A percentile compares a stretch with the other conserved stretches of the same genome.
phyloP scores from a whole-genome alignment of 805 yeast species.

The Candida peoriensis region DNA sequence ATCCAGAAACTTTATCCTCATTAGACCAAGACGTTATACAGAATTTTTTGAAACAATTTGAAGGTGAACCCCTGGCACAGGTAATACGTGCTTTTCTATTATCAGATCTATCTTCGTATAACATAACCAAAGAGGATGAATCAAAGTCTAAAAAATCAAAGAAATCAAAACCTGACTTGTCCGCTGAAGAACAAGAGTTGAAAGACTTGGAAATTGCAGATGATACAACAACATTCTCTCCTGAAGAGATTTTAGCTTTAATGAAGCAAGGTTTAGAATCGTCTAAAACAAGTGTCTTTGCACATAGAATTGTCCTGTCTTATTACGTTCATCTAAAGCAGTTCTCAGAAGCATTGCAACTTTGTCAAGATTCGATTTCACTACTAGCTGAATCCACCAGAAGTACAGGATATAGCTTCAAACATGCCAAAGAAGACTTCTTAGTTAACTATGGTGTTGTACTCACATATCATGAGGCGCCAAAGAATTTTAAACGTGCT shows the following conservation, averaged over 20 bases:
- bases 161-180: conserved; percentile 13
- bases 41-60: conserved; percentile 53
- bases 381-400: conserved; percentile 44
- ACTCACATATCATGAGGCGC: conserved; percentile 84
- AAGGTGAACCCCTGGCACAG: conserved; percentile 55
- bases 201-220: conserved; percentile 21
- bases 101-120: conserved; percentile 65
- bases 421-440: conserved; percentile 51
- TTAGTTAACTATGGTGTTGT: conserved; percentile 65
- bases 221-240: conserved; percentile 26
- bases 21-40: conserved; percentile 43
- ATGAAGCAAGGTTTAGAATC: conserved; percentile 47
- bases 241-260: conserved; percentile 46
- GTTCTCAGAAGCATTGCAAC: conserved; percentile 56
- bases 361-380: conserved; percentile 56
- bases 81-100: conserved; percentile 56
- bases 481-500: conserved; percentile 79
- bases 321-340: conserved; percentile 57
- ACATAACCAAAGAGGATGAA: conserved; percentile 16
- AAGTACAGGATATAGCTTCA: conserved; percentile 42
- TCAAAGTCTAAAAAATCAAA: conserved; percentile 13
- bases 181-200: conserved; percentile 23
- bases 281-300: conserved; percentile 46
- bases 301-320: conserved; percentile 58
- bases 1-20: conserved; percentile 43